phyloP scores from a whole-genome alignment of 345 rosid species.

The Eucalyptus fibrosa region DNA sequence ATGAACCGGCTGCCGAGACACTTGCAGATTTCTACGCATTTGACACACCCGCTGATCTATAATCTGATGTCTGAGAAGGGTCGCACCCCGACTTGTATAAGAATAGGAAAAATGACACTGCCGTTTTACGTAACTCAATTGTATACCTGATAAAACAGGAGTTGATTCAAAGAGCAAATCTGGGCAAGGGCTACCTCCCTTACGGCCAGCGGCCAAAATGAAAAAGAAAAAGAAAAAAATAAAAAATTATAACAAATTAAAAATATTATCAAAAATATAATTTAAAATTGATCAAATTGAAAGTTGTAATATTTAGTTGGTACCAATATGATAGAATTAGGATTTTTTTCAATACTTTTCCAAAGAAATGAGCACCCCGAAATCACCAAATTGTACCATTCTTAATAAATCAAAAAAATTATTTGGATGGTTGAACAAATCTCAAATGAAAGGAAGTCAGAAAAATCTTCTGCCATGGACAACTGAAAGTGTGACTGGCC shows the following conservation, averaged over 20 bases:
- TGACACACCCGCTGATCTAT: background rate
- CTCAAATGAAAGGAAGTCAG: background rate
- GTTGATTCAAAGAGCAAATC: background rate
- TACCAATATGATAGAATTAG: background rate
- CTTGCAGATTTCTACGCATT: background rate
- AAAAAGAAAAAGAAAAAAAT: fast-evolving
- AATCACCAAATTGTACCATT: background rate
- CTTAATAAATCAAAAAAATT: background rate
- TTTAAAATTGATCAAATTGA: too few species aligned
- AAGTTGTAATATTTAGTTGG: background rate
- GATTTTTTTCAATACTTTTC: too few species aligned
- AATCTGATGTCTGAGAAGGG: background rate
- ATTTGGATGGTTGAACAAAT: fast-evolving
- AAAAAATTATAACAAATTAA: too few species aligned
- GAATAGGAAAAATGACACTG: background rate
- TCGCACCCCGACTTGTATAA: background rate
- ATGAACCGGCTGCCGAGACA: background rate
- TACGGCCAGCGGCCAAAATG: background rate
- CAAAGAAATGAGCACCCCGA: background rate
- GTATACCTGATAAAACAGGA: background rate
- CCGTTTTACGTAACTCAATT: background rate
- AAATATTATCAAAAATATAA: too few species aligned
- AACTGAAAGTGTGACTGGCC: background rate
- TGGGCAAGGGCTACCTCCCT: background rate
- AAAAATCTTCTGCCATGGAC: background rate